Conservation (phyloP, 2,329 filamentous ascomycete species). For the Claviceps capensis region DNA sequence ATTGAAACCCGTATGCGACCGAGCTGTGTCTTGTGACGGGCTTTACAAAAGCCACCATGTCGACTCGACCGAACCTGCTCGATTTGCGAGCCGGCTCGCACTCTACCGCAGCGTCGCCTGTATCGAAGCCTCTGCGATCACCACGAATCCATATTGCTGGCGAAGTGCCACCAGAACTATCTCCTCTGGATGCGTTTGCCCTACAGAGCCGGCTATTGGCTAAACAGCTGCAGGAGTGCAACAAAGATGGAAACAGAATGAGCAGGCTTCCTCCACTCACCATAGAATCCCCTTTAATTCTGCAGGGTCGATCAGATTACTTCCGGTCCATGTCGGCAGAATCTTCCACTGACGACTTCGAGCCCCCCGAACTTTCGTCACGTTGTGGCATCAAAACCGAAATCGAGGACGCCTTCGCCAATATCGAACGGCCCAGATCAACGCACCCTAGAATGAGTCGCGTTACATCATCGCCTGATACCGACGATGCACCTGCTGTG, state of each 20-base stretch:
- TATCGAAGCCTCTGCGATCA: conserved; percentile 48
- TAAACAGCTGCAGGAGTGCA: conserved; percentile 70
- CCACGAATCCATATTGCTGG: conserved; percentile 65
- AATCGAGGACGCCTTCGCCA: conserved; percentile 39
- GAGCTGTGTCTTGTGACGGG: conserved; percentile 3
- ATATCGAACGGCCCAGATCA: conserved; percentile 51
- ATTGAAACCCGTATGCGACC: conserved; percentile 5
- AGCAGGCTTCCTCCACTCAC: conserved; percentile 76
- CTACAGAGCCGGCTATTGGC: conserved; percentile 80
- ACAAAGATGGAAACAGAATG: conserved; percentile 60
- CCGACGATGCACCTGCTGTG: conserved; percentile 29
- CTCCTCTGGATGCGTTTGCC: conserved; percentile 89
- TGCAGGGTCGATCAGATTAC: conserved; percentile 64
- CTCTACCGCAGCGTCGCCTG: conserved; percentile 29
- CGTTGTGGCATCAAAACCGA: conserved; percentile 37
- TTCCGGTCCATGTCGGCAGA: conserved; percentile 64
- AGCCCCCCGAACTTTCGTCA: conserved; percentile 15
- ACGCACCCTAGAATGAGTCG: conserved; percentile 64
- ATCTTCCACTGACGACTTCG: conserved; percentile 31
- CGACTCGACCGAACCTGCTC: conserved; percentile 41
- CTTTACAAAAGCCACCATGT: conserved; percentile 25
- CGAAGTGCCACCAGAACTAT: conserved; percentile 77
- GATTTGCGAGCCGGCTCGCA: conserved; percentile 46
- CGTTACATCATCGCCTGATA: conserved; percentile 34
- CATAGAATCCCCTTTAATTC: conserved; percentile 64